phyloP scores from a whole-genome alignment of 306 rosid genomes.

The Castanea mollissima region DNA sequence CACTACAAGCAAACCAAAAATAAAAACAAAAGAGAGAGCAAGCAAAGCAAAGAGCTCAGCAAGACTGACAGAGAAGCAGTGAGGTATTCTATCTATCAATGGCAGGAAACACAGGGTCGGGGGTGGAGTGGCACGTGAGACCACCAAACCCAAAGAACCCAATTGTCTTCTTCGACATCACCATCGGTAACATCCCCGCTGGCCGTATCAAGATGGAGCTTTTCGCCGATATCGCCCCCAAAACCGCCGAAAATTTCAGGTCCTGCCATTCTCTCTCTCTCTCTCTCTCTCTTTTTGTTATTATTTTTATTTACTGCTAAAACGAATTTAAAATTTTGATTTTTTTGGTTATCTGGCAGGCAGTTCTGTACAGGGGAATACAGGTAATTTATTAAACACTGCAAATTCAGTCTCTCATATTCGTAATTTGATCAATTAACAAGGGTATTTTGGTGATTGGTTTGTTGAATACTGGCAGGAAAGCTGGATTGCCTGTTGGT shows the following conservation, averaged over 20 bases:
- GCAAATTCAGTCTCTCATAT: not conserved
- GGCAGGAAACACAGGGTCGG: slow-evolving; percentile 51
- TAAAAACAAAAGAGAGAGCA: not conserved
- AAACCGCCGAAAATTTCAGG: slow-evolving; percentile 94
- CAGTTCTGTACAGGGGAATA: slow-evolving; percentile 98
- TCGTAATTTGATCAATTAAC: not conserved
- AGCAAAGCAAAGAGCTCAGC: not conserved
- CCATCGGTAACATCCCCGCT: slow-evolving; percentile 94
- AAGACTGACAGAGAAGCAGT: not conserved
- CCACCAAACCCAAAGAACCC: slow-evolving; percentile 99
- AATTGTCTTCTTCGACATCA: slow-evolving; percentile 89
- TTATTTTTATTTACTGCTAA: not conserved
- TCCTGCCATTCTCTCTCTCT: not conserved
- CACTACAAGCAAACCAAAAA: too few relatives aligned
- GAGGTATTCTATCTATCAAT: slow-evolving; percentile 14
- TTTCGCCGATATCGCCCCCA: slow-evolving; percentile 91
- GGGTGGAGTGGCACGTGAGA: slow-evolving; percentile 92
- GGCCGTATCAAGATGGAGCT: slow-evolving; percentile 99
- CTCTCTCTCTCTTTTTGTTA: not conserved
- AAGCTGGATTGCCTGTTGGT: slow-evolving; percentile 92
- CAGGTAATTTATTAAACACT: slow-evolving; percentile 45
- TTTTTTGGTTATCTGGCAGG: slow-evolving; percentile 45
- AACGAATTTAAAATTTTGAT: not conserved
- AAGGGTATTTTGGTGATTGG: not conserved
- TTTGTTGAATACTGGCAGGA: slow-evolving; percentile 43